phyloP scores from a whole-genome alignment of 2,329 filamentous ascomycete species.

The Pyrenochaeta sp. region DNA sequence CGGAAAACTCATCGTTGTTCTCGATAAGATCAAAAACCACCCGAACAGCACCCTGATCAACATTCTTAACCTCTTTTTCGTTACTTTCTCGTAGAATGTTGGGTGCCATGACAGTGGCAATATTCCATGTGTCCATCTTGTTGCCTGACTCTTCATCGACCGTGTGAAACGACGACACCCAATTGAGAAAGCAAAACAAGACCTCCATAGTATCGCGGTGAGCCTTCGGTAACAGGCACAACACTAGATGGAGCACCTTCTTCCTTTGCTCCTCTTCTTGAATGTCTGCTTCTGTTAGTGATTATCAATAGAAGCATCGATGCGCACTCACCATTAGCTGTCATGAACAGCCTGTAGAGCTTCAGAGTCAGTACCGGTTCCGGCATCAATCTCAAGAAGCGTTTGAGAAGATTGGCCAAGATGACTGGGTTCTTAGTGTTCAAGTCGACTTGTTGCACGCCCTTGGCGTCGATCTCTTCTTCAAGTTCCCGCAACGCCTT shows the following conservation, averaged over 20 bases:
- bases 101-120: slow-evolving; percentile 95
- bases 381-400: slow-evolving; percentile 91
- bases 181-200: slow-evolving; percentile 94
- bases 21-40: slow-evolving; percentile 91
- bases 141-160: slow-evolving; percentile 96
- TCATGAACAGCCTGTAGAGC: slow-evolving; percentile 88
- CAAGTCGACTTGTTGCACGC: slow-evolving; percentile 84
- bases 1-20: slow-evolving; percentile 95
- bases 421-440: slow-evolving; percentile 91
- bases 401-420: slow-evolving; percentile 91
- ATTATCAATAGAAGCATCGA: background rate
- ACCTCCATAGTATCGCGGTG: slow-evolving; percentile 96
- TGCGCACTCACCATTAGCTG: slow-evolving; percentile 73
- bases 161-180: slow-evolving; percentile 96
- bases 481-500: slow-evolving; percentile 88
- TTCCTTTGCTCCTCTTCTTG: slow-evolving; percentile 81
- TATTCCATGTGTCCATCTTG: slow-evolving; percentile 98
- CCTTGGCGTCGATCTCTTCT: slow-evolving; percentile 84
- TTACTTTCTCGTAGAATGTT: slow-evolving; percentile 83
- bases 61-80: slow-evolving; percentile 65
- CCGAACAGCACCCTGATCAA: slow-evolving; percentile 92
- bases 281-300: slow-evolving; percentile 65
- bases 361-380: slow-evolving; percentile 96
- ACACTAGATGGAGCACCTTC: slow-evolving; percentile 86
- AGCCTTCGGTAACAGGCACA: slow-evolving; percentile 89